phyloP scores from a whole-genome alignment of 1,139 yeast genomes.

The Debaryomycetaceae sp. region DNA sequence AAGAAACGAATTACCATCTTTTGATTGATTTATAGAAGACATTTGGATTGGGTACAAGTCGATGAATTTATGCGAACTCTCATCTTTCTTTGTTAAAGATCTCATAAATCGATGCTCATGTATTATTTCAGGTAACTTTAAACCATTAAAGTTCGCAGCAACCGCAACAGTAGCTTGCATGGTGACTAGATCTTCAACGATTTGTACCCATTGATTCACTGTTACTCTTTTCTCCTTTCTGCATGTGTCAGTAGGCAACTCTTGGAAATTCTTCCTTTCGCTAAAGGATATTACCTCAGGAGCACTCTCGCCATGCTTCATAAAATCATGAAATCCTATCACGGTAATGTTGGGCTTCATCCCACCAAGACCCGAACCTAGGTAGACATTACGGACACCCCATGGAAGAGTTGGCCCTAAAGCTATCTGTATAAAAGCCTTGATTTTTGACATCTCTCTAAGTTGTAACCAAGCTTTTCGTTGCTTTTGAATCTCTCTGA shows the following conservation, averaged over 20 bases:
- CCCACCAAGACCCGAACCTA: conserved; percentile 95
- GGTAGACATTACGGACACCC: conserved; percentile 92
- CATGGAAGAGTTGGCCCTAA: conserved; percentile 84
- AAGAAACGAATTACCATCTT: conserved; percentile 63
- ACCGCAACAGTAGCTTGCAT: conserved; percentile 92
- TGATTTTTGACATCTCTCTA: conserved; percentile 71
- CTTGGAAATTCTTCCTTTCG: conserved; percentile 12
- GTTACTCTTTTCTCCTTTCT: conserved; percentile 67
- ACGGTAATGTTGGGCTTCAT: conserved; percentile 96
- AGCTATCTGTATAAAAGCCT: conserved; percentile 92
- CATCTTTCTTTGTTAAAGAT: conserved; percentile 10
- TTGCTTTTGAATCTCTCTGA: conserved; percentile 66
- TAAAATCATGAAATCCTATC: conserved; percentile 75
- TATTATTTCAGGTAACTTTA: conserved; percentile 51
- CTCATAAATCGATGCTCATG: conserved; percentile 15
- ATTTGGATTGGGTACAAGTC: conserved; percentile 95
- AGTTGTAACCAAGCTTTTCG: conserved; percentile 79
- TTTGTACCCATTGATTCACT: conserved; percentile 84
- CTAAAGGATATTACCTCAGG: conserved; percentile 19
- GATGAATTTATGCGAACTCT: conserved; percentile 46
- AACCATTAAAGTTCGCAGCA: conserved; percentile 74
- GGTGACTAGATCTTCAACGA: conserved; percentile 86
- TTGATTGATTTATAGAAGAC: conserved; percentile 73
- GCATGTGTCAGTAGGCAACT: conserved; percentile 79
- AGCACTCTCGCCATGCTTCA: conserved; percentile 35